Conservation (phyloP, 345 rosid genomes). For the Gossypium stocksii region DNA sequence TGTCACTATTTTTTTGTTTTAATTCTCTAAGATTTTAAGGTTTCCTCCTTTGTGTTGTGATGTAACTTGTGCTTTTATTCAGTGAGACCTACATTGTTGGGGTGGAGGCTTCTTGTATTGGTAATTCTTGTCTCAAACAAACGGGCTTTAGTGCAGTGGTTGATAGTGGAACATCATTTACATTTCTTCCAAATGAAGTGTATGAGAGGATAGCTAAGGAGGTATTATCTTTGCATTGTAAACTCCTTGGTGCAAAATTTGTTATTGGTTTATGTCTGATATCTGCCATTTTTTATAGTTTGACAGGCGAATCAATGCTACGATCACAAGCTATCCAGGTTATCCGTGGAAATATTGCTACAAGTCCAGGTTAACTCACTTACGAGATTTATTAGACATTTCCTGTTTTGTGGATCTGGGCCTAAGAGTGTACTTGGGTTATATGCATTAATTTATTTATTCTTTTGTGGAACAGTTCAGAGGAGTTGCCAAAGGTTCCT, state of each 20-base stretch:
- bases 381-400: neutral
- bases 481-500: conserved; percentile 54
- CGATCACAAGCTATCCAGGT: conserved; percentile 40
- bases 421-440: neutral
- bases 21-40: conserved; percentile 5
- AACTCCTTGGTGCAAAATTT: neutral
- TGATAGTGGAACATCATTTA: conserved; percentile 88
- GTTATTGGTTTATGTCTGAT: conserved; percentile 16
- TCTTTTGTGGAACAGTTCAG: conserved; percentile 34
- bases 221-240: conserved; percentile 31
- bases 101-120: conserved; percentile 67
- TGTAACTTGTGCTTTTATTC: conserved; percentile 20
- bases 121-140: conserved; percentile 58
- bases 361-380: conserved; percentile 53
- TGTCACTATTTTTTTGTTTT: neutral
- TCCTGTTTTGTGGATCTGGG: neutral
- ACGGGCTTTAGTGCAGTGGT: conserved; percentile 52
- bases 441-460: neutral
- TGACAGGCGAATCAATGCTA: conserved; percentile 54
- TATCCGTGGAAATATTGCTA: conserved; percentile 75
- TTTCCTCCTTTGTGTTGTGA: conserved; percentile 6
- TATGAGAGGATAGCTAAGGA: conserved; percentile 50
- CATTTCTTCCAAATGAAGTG: conserved; percentile 58
- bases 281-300: conserved; percentile 35
- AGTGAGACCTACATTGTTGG: conserved; percentile 64